A percentile compares a stretch with the other conserved stretches of the same genome.
Conservation (phyloP, 345 rosid species). For the Salix arbutifolia region DNA sequence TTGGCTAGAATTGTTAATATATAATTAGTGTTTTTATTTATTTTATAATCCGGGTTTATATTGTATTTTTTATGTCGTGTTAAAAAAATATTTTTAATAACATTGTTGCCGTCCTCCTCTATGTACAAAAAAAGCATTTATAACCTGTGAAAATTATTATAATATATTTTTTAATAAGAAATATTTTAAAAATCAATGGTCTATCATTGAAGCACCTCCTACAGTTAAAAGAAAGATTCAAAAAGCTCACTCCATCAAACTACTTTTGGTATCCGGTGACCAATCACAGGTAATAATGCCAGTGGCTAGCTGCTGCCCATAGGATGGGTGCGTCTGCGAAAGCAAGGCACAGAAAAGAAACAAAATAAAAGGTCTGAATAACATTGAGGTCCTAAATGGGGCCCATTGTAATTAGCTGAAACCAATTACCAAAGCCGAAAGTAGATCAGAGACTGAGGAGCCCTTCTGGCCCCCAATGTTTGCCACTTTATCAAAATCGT, state of each 20-base stretch:
- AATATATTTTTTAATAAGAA: too few species aligned
- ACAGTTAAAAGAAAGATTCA: neutral
- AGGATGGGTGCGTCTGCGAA: neutral
- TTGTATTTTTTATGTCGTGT: too few species aligned
- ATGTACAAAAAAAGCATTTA: too few species aligned
- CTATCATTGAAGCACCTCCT: too few species aligned
- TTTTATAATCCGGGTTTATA: too few species aligned
- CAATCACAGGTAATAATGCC: neutral
- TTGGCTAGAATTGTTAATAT: too few species aligned
- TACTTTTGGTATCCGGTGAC: neutral
- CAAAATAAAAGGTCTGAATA: slow-evolving; percentile 1
- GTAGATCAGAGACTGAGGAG: neutral
- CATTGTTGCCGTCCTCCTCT: too few species aligned
- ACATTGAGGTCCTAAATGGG: neutral
- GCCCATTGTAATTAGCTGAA: neutral
- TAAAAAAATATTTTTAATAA: too few species aligned
- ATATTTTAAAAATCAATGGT: too few species aligned
- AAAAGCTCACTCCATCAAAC: too few species aligned
- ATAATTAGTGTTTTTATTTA: too few species aligned
- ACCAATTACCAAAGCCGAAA: neutral
- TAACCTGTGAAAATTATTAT: too few species aligned
- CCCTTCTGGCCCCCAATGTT: neutral
- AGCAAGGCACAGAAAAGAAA: neutral
- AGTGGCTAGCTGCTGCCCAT: neutral
- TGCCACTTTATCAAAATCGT: neutral